Percentiles rank a stretch among this genome's conserved stretches.
These are phyloP conservation scores for Daldinia caldariorum DNA, from an alignment of 495 filamentous ascomycete genomes.

Conservation along the genomic window DNA sequence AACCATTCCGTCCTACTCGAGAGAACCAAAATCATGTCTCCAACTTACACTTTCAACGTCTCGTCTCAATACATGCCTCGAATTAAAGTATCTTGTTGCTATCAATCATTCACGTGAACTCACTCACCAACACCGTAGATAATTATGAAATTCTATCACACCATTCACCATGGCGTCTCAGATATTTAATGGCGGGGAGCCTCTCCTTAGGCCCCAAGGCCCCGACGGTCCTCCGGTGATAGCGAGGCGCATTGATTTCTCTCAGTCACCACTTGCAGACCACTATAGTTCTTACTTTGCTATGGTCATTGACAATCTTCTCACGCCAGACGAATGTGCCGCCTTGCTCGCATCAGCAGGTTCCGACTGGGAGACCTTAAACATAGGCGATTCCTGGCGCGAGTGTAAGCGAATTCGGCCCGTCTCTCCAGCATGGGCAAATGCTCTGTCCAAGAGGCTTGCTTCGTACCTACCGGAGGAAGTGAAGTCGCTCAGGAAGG, in stretches of 20 bases:
- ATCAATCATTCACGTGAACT: conserved; percentile 1
- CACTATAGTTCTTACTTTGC: conserved; percentile 65
- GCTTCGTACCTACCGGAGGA: conserved; percentile 70
- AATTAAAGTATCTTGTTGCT: not conserved
- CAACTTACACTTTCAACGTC: not conserved
- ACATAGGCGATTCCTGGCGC: conserved; percentile 46
- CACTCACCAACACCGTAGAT: not conserved
- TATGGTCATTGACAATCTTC: conserved; percentile 70
- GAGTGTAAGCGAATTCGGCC: conserved; percentile 71
- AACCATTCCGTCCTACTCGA: not conserved
- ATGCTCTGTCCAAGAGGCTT: conserved; percentile 73
- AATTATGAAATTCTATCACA: not conserved
- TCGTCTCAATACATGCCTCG: not conserved
- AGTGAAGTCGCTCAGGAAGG: conserved; percentile 47
- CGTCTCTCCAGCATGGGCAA: conserved; percentile 66
- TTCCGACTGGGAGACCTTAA: conserved; percentile 42
- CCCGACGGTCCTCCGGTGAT: conserved; percentile 28
- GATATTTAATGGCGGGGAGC: conserved; percentile 12
- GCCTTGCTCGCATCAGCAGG: conserved; percentile 62
- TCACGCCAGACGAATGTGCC: conserved; percentile 68
- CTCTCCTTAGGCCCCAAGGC: conserved; percentile 23
- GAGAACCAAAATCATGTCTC: not conserved
- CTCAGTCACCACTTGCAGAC: conserved; percentile 59
- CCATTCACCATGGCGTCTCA: conserved; percentile 30
- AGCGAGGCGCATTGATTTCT: conserved; percentile 60